A percentile compares a stretch with the other conserved stretches of the same genome.
These are phyloP conservation scores for Prunus salicina DNA, from an alignment of 306 rosid species.

Conservation along the genomic window DNA sequence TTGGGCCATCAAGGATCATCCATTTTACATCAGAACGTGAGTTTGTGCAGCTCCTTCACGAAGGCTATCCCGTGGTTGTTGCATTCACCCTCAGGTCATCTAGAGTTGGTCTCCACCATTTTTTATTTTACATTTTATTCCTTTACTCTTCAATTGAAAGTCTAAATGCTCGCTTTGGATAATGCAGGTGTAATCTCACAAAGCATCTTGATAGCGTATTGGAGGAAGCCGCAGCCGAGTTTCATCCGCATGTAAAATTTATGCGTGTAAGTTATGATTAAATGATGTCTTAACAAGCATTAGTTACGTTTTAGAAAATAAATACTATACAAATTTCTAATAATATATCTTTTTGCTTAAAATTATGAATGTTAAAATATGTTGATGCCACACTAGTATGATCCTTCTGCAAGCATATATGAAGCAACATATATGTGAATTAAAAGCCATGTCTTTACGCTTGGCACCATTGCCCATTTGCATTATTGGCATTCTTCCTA, in stretches of 20 bases:
- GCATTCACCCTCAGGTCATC: constrained; percentile 81
- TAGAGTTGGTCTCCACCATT: constrained; percentile 12
- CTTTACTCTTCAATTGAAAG: constrained; percentile 11
- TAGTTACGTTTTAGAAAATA: constrained; percentile 8
- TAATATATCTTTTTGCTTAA: not conserved
- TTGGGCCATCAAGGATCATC: constrained; percentile 78
- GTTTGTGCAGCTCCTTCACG: constrained; percentile 83
- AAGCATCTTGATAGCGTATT: constrained; percentile 73
- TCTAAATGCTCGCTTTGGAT: constrained; percentile 19
- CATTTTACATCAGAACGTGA: constrained; percentile 91
- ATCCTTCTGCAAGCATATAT: constrained; percentile 8
- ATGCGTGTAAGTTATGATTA: constrained; percentile 68
- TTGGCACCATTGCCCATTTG: not conserved
- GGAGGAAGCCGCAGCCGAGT: constrained; percentile 83
- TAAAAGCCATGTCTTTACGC: constrained; percentile 2
- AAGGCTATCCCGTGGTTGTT: constrained; percentile 79
- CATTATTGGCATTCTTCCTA: not conserved
- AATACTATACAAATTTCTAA: not conserved
- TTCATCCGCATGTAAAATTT: constrained; percentile 77
- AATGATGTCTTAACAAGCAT: not conserved
- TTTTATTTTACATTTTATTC: not conserved
- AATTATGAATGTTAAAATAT: not conserved
- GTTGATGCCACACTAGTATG: not conserved
- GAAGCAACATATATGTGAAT: not conserved
- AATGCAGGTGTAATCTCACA: constrained; percentile 74